Conservation (phyloP, 768 basidiomycete species). For the Boletus reticuloceps region DNA sequence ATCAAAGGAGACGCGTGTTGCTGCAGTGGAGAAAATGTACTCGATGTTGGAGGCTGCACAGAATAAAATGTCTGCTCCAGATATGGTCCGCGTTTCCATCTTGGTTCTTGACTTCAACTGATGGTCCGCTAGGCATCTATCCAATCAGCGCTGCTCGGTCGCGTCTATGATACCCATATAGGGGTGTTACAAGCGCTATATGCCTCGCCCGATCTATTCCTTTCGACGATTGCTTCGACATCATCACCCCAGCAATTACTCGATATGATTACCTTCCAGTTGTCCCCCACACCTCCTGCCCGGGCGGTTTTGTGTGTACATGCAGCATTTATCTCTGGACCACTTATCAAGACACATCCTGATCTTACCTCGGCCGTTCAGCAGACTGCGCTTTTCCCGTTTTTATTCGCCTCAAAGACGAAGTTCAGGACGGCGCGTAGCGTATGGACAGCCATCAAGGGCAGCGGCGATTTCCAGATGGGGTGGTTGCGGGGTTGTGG, state of each 20-base stretch:
- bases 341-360: slow-evolving; percentile 38
- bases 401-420: slow-evolving; percentile 70
- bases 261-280: slow-evolving; percentile 23
- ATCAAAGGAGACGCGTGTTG: slow-evolving; percentile 56
- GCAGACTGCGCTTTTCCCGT: slow-evolving; percentile 63
- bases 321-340: slow-evolving; percentile 50
- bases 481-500: slow-evolving; percentile 57
- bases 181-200: slow-evolving; percentile 71
- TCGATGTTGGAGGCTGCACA: slow-evolving; percentile 30
- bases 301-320: slow-evolving; percentile 55
- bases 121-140: slow-evolving; percentile 46
- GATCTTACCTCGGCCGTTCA: slow-evolving; percentile 37
- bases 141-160: slow-evolving; percentile 61
- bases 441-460: slow-evolving; percentile 72
- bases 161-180: slow-evolving; percentile 62
- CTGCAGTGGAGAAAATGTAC: slow-evolving; percentile 59
- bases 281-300: slow-evolving; percentile 41
- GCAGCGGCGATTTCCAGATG: slow-evolving; percentile 26
- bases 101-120: neutral
- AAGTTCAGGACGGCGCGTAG: slow-evolving; percentile 60
- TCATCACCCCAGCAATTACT: slow-evolving; percentile 23
- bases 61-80: slow-evolving; percentile 30
- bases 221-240: slow-evolving; percentile 31
- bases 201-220: slow-evolving; percentile 42
- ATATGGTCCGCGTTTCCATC: slow-evolving; percentile 28